Conservation (phyloP, 2,329 filamentous ascomycete species). For the Penicillium sp. region DNA sequence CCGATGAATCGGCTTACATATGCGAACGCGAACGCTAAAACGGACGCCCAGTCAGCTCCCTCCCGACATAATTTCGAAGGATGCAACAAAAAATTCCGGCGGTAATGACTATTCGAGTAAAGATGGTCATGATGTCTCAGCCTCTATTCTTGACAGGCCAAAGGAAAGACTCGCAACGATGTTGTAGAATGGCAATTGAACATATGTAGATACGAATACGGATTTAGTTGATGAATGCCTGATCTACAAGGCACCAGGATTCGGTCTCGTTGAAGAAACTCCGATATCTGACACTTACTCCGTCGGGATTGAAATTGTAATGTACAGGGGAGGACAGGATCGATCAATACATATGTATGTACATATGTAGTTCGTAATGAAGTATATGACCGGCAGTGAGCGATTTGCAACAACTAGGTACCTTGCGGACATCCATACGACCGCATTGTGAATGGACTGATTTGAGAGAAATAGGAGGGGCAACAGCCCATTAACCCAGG, state of each 20-base stretch:
- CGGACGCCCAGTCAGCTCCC: conserved; percentile 15
- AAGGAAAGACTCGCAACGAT: not conserved
- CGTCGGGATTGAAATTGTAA: not conserved
- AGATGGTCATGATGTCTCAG: not conserved
- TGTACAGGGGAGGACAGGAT: not conserved
- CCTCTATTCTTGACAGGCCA: not conserved
- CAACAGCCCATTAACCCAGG: not conserved
- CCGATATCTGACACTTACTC: not conserved
- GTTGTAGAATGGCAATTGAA: not conserved
- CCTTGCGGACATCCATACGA: not conserved
- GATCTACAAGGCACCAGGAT: not conserved
- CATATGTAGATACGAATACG: too few relatives aligned
- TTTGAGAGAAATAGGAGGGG: not conserved
- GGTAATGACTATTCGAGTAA: not conserved
- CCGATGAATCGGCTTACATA: conserved; percentile 23
- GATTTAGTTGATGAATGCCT: not conserved
- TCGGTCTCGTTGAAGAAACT: not conserved
- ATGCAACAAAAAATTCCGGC: too few relatives aligned
- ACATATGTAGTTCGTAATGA: not conserved
- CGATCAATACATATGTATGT: too few relatives aligned
- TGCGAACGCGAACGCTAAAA: conserved; percentile 10
- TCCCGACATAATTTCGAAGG: conserved; percentile 21
- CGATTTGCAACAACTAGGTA: not conserved
- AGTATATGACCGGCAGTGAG: not conserved
- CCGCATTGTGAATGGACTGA: not conserved